Evolutionary conservation across 306 rosid species (phyloP).

Genomic region (Dryas alaskensis): DNA sequence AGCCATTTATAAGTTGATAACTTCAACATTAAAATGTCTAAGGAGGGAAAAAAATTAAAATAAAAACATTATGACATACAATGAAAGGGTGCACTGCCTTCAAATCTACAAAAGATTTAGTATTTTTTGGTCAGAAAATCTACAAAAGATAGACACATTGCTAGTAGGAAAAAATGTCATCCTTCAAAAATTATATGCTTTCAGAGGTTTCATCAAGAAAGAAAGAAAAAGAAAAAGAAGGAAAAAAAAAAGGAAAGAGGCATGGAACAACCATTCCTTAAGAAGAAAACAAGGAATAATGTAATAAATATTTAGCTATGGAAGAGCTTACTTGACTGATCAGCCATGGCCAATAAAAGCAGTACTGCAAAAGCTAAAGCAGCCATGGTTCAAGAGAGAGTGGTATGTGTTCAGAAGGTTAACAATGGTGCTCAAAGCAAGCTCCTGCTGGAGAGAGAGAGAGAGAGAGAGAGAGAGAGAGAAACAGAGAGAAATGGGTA

Average conservation of each 20-base stretch:
- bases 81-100: neutral
- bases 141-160: neutral
- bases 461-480: neutral
- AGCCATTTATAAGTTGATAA: neutral
- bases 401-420: constrained; percentile 5
- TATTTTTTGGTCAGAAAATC: neutral
- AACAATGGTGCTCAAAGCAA: constrained; percentile 8
- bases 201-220: neutral
- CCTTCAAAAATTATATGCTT: neutral
- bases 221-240: neutral
- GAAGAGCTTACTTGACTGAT: constrained; percentile 56
- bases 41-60: neutral
- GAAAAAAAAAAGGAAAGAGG: neutral
- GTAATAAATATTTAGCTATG: neutral
- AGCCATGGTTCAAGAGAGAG: constrained; percentile 44
- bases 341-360: constrained; percentile 59
- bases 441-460: constrained; percentile 16
- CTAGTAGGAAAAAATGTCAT: neutral
- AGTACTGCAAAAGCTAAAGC: constrained; percentile 40
- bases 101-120: neutral
- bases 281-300: neutral
- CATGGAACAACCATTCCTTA: neutral
- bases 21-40: neutral
- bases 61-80: neutral
- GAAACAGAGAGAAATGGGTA: neutral